Conservation (phyloP, 1,284 basidiomycete species). For the Boletus mariae region DNA sequence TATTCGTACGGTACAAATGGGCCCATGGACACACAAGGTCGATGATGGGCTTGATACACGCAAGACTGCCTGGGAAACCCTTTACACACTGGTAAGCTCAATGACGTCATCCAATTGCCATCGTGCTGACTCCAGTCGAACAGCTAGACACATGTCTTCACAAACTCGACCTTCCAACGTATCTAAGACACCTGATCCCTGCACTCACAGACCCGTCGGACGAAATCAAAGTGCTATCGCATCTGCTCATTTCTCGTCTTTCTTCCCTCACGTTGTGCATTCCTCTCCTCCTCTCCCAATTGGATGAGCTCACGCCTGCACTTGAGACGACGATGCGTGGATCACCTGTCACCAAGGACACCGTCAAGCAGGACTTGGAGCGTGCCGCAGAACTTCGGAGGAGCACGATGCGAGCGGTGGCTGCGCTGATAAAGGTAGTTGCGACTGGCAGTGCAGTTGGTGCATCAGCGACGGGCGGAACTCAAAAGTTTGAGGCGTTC, state of each 20-base stretch:
- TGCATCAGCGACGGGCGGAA: conserved; percentile 42
- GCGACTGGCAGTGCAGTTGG: conserved; percentile 52
- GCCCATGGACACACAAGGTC: conserved; percentile 94
- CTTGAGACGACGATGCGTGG: conserved; percentile 92
- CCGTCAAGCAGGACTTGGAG: conserved; percentile 96
- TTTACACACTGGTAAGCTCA: conserved; percentile 81
- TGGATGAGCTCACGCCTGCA: conserved; percentile 82
- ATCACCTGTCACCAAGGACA: conserved; percentile 84
- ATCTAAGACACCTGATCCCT: conserved; percentile 77
- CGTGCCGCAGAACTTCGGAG: conserved; percentile 89
- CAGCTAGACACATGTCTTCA: conserved; percentile 87
- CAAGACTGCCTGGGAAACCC: conserved; percentile 95
- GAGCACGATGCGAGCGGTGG: conserved; percentile 81
- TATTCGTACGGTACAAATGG: conserved; percentile 94
- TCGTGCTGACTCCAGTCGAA: conserved; percentile 11
- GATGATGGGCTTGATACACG: conserved; percentile 93
- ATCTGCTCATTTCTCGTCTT: conserved; percentile 92
- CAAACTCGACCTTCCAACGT: conserved; percentile 83
- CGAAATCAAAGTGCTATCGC: conserved; percentile 95
- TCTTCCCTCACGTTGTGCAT: conserved; percentile 60
- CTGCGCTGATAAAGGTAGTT: conserved; percentile 74
- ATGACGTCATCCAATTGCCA: neutral
- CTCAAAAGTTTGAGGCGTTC: conserved; percentile 65
- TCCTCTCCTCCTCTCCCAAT: conserved; percentile 47
- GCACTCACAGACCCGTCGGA: conserved; percentile 89